Base-by-base conservation (phyloP, 306 rosid genomes). In the Trifolium repens region DNA sequence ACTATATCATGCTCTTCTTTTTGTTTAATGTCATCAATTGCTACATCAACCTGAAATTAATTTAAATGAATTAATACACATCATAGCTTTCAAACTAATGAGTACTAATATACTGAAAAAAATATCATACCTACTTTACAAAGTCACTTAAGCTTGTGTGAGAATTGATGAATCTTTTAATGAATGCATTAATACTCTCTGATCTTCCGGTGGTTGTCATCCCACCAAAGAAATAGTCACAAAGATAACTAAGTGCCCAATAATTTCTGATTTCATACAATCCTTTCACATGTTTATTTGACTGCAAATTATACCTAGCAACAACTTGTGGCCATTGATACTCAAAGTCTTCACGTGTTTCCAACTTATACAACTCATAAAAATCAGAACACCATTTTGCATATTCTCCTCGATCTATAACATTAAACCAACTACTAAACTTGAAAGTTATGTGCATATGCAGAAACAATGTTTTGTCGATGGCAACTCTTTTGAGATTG, bases 301-400 rank as follows among this genome's bases (percentile, higher is more conserved):
- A 32, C 11, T 62, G 16, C 26, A 75, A 62, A 5, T 75, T 65
- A 22, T 63, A 50, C 49, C 50, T 64, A 2, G 7, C 40, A 35
- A 64, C 12, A 32, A 75, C 65, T 22, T 17, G 0, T 32, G 27
- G 11, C 16, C 53, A 75, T 34, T 64, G 6, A 12, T 35, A 2
- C 72, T 75, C 65, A 74, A 74, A 74, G 17, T 74, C 62, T 74
- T 74, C 79, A 46, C 2, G 5, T 6, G 27, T 34, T 2, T 71
- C 50, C 4, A 71, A 11, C 66, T 71, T 71, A 19, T 54, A 37
- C 0, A 54, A 12, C 12, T 37, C 9, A 71, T n/a, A 71, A 71
- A 71, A 70, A 10, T 5, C 12, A n/a, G 8, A 19, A 53, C 13
- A 52, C 19, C 63, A 70, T 70, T 52, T 16, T 16, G 35, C 1